Percentiles rank a stretch among this genome's conserved stretches.
Evolutionary conservation across 2,329 filamentous ascomycete genomes (phyloP).

Genomic region (Nannizziopsis barbatae): DNA sequence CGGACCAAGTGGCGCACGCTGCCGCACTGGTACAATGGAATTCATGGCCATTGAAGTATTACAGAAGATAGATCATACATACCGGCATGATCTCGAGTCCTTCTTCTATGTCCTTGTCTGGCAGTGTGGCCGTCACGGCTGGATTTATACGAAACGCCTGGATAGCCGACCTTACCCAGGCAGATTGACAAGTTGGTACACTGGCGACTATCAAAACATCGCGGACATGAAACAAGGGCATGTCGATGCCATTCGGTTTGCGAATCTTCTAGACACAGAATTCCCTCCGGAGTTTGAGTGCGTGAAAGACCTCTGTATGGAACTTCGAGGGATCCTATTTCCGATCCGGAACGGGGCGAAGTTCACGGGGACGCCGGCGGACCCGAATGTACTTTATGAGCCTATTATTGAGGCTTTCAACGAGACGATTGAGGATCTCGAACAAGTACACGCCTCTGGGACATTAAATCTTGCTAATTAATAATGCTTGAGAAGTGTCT

Average conservation of each 20-base stretch:
- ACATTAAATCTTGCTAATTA: too few relatives aligned
- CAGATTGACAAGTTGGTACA: background rate
- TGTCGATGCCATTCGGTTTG: slow-evolving; percentile 18
- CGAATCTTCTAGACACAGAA: slow-evolving; percentile 17
- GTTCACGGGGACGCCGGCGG: slow-evolving; percentile 13
- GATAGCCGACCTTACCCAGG: background rate
- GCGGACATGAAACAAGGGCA: slow-evolving; percentile 15
- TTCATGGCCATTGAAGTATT: slow-evolving; percentile 31
- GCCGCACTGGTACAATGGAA: slow-evolving; percentile 17
- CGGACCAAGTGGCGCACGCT: slow-evolving; percentile 10
- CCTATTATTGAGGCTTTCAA: slow-evolving; percentile 17
- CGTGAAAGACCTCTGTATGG: slow-evolving; percentile 20
- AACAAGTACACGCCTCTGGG: background rate
- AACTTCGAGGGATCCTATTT: slow-evolving; percentile 18
- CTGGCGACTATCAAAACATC: slow-evolving; percentile 19
- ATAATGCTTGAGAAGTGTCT: too few relatives aligned
- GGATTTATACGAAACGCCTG: background rate
- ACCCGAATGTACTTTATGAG: slow-evolving; percentile 16
- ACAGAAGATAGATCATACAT: slow-evolving; percentile 18
- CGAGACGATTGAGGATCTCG: slow-evolving; percentile 10
- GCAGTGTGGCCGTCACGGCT: slow-evolving; percentile 1
- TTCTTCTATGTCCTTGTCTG: slow-evolving; percentile 23
- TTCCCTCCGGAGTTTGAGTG: slow-evolving; percentile 20
- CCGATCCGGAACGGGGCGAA: slow-evolving; percentile 5
- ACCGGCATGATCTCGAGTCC: slow-evolving; percentile 25